phyloP scores from a whole-genome alignment of 1,284 basidiomycete genomes.

The Apiotrichum laibachii region DNA sequence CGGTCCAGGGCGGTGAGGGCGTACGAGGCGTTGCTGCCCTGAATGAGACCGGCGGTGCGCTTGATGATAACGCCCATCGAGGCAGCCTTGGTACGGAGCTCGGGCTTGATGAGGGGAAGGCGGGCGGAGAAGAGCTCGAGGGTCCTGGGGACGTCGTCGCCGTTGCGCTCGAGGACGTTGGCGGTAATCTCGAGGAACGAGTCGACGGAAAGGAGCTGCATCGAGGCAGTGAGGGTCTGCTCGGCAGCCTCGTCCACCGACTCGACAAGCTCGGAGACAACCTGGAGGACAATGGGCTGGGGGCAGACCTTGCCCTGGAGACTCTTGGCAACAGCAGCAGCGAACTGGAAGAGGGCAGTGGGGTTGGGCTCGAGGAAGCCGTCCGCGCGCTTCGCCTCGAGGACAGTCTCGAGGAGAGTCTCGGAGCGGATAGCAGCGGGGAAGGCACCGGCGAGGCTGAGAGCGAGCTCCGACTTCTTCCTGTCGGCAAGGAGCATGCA shows the following conservation, averaged over 20 bases:
- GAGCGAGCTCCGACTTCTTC: slow-evolving; percentile 65
- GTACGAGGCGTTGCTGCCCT: slow-evolving; percentile 49
- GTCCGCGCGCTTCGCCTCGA: slow-evolving; percentile 62
- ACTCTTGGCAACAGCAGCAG: slow-evolving; percentile 47
- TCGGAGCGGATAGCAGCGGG: slow-evolving; percentile 57
- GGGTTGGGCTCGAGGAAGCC: slow-evolving; percentile 20
- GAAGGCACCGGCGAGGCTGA: slow-evolving; percentile 63
- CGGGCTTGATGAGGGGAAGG: slow-evolving; percentile 61
- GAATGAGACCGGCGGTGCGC: slow-evolving; percentile 56
- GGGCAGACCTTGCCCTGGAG: slow-evolving; percentile 36
- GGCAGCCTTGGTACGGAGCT: slow-evolving; percentile 59
- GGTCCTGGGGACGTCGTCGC: slow-evolving; percentile 35
- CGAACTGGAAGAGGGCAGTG: slow-evolving; percentile 61
- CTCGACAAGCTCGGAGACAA: slow-evolving; percentile 42
- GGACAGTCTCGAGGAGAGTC: slow-evolving; percentile 65
- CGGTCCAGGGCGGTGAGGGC: slow-evolving; percentile 60
- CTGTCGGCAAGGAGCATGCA: slow-evolving; percentile 83
- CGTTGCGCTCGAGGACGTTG: slow-evolving; percentile 36
- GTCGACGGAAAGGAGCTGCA: slow-evolving; percentile 57
- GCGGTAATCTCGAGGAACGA: slow-evolving; percentile 56
- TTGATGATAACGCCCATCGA: slow-evolving; percentile 55
- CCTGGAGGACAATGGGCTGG: slow-evolving; percentile 31
- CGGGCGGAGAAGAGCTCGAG: slow-evolving; percentile 62
- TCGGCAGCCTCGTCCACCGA: slow-evolving; percentile 22
- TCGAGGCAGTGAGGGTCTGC: slow-evolving; percentile 38